Percentiles rank a stretch among this genome's conserved stretches.
These are phyloP conservation scores for Mycena citricolor DNA, from an alignment of 1,284 basidiomycete species.

Conservation along the genomic window DNA sequence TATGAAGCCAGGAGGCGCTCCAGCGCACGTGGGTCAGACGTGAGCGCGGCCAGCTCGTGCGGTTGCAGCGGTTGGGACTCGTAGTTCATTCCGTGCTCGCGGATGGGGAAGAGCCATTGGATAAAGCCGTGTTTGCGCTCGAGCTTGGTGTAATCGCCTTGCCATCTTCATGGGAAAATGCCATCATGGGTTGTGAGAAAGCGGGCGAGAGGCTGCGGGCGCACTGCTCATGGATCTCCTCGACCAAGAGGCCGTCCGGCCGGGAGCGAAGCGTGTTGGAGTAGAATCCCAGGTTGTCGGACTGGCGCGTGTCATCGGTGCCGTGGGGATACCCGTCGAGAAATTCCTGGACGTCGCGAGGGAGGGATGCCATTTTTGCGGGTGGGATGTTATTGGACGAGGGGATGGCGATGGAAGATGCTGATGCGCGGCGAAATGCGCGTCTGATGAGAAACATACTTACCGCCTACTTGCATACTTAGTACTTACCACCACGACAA, in stretches of 20 bases:
- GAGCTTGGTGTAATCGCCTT: slow-evolving; percentile 58
- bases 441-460: slow-evolving; percentile 9
- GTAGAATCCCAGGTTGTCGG: slow-evolving; percentile 66
- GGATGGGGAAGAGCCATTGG: slow-evolving; percentile 74
- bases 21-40: slow-evolving; percentile 47
- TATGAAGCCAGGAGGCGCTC: slow-evolving; percentile 61
- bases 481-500: too few species aligned
- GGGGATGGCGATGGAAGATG: slow-evolving; percentile 1
- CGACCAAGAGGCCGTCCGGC: slow-evolving; percentile 62
- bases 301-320: slow-evolving; percentile 38
- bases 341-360: slow-evolving; percentile 62
- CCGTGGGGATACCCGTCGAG: slow-evolving; percentile 57
- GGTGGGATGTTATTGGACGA: not conserved
- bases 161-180: slow-evolving; percentile 49
- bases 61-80: slow-evolving; percentile 62
- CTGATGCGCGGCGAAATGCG: slow-evolving; percentile 3
- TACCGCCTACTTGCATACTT: not conserved
- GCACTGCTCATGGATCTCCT: slow-evolving; percentile 62
- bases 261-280: slow-evolving; percentile 53
- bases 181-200: too few species aligned
- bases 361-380: slow-evolving; percentile 35
- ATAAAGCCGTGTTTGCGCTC: slow-evolving; percentile 74
- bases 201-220: slow-evolving; percentile 21
- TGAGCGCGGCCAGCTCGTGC: slow-evolving; percentile 66
- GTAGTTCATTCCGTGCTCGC: slow-evolving; percentile 69